These are phyloP conservation scores for Moesziomyces aphidis DNA, from an alignment of 1,284 basidiomycete genomes.

Conservation along the genomic window DNA sequence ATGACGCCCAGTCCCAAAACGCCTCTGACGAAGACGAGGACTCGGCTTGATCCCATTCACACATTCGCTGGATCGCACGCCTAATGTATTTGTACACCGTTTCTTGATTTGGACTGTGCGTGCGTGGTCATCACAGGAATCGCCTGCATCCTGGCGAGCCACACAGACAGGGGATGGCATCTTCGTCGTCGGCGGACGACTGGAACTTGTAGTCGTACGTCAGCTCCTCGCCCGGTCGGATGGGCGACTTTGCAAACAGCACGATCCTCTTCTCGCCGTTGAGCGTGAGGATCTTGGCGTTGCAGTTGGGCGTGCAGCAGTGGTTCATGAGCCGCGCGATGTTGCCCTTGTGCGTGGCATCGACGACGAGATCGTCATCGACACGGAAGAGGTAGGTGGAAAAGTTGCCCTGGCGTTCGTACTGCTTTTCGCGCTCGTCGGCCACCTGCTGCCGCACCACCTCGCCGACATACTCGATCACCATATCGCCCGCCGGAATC, in stretches of 20 bases:
- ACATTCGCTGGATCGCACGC: neutral
- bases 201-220: conserved; percentile 69
- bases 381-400: conserved; percentile 68
- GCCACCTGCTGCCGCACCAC: conserved; percentile 94
- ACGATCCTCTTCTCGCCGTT: conserved; percentile 99
- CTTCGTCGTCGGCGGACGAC: conserved; percentile 61
- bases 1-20: neutral
- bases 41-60: neutral
- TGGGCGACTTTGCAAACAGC: conserved; percentile 92
- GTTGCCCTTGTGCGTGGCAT: conserved; percentile 98
- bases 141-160: conserved; percentile 68
- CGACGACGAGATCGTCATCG: conserved; percentile 75
- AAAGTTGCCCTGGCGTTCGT: conserved; percentile 73
- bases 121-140: conserved; percentile 41
- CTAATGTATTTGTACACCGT: conserved; percentile 17
- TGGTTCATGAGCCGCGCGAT: conserved; percentile 76
- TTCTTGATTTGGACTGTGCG: neutral
- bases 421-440: conserved; percentile 94
- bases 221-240: conserved; percentile 76
- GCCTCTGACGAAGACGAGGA: neutral
- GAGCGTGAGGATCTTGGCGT: conserved; percentile 97
- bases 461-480: conserved; percentile 99
- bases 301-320: conserved; percentile 97
- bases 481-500: conserved; percentile 95
- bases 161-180: conserved; percentile 69